Base-by-base conservation (phyloP, 1,284 basidiomycete genomes). In the Trametes polyzona region DNA sequence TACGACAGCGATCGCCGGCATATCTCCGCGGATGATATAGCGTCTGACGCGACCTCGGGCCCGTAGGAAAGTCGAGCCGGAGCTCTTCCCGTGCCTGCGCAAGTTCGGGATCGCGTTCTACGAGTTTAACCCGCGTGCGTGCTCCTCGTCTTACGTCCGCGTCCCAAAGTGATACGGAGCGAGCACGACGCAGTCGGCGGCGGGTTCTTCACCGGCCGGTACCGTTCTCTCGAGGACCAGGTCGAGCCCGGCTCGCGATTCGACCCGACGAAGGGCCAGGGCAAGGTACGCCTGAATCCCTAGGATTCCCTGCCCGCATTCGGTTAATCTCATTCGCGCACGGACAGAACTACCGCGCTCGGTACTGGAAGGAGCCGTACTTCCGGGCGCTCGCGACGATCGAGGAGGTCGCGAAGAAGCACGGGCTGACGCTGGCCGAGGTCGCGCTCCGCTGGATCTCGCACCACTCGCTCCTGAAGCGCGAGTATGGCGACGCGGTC, bases 51-150 rank as follows among this genome's bases (percentile, higher is more conserved):
- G n/a, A 17, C 19, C 14, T 26, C 44, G 21, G 9, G 8, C 35
- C 1, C 11, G 19, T 51, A 71, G 74, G 30, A 68, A 69, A 26
- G 80, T 82, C 37, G 85, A 87, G 65, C 78, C 81, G 0, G 85
- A 87, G 62, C 74, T 87, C n/a, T 76, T 87, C 67, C 83, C 83
- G 6, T 86, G 83, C 67, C 74, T 88, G 39, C 75, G 86, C 33
- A 83, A 86, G 64, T 85, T 78, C 62, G 82, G 83, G 4, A 82
- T 86, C 61, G 77, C 76, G 41, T 86, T 87, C 72, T 83, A 83
- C 62, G 83, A 79, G 54, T 85, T 78, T 65, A 85, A 83, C 62
- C 81, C 84, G 12, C 68, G 73, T 71, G 48, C 26, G 71, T 65
- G 36, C 27, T 3, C 19, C 23, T n/a, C 32, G n/a, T 21, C 8